These are phyloP conservation scores for Wolfiporia cocos DNA, from an alignment of 1,284 basidiomycete species.

Conservation along the genomic window DNA sequence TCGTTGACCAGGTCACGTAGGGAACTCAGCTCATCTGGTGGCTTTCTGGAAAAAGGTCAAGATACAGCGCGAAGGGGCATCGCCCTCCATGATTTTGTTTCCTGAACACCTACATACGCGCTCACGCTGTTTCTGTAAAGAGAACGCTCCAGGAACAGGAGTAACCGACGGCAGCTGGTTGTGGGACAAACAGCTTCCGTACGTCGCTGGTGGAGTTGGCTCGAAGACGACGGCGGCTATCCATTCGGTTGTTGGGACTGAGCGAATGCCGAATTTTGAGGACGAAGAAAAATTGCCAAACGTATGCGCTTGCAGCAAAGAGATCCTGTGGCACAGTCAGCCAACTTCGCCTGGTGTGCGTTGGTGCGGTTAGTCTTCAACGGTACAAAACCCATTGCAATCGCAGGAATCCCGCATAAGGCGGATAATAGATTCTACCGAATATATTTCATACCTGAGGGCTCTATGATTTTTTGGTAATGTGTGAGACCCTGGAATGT, in stretches of 20 bases:
- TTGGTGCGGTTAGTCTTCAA: neutral
- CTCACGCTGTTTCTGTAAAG: constrained; percentile 18
- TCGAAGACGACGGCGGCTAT: constrained; percentile 24
- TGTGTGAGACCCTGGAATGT: constrained; percentile 9
- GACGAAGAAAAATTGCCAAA: constrained; percentile 26
- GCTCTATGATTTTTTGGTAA: constrained; percentile 13
- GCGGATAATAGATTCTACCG: constrained; percentile 14
- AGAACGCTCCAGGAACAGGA: constrained; percentile 19
- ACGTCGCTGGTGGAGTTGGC: constrained; percentile 14
- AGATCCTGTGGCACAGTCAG: constrained; percentile 19
- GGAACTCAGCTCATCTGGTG: constrained; percentile 24
- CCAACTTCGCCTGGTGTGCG: constrained; percentile 16
- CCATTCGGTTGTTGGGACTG: constrained; percentile 22
- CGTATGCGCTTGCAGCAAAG: constrained; percentile 24
- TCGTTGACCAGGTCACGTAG: neutral
- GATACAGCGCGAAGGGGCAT: neutral
- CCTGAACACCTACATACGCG: constrained; percentile 16
- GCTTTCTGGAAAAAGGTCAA: constrained; percentile 9
- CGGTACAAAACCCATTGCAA: no score
- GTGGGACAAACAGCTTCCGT: constrained; percentile 22
- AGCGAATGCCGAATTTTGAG: constrained; percentile 21
- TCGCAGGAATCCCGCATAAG: constrained; percentile 13
- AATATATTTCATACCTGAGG: constrained; percentile 20
- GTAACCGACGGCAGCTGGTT: constrained; percentile 23
- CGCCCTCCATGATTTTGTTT: neutral